Evolutionary conservation across 2,329 filamentous ascomycete genomes (phyloP).

Genomic region (Fusarium robinianum): DNA sequence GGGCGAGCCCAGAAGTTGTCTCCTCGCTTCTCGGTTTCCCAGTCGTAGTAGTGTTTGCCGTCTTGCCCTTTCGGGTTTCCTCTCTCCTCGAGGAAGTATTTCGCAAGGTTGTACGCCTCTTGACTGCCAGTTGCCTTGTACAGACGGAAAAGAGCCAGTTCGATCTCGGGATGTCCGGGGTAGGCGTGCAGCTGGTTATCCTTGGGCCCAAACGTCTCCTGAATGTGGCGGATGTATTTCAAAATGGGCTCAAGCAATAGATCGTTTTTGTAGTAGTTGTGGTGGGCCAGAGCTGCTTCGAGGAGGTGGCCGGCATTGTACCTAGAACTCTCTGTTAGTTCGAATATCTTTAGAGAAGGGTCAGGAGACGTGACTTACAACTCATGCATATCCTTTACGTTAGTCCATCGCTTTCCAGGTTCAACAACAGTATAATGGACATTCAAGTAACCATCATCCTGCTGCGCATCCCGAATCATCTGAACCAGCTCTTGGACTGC

Average conservation of each 20-base stretch:
- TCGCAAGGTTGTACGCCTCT: conserved; percentile 51
- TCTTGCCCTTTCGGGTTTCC: conserved; percentile 44
- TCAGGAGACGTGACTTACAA: conserved; percentile 55
- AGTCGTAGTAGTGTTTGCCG: conserved; percentile 65
- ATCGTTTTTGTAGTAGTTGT: conserved; percentile 55
- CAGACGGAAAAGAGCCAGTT: conserved; percentile 51
- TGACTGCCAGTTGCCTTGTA: conserved; percentile 42
- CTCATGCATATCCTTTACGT: conserved; percentile 65
- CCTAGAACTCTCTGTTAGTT: conserved; percentile 22
- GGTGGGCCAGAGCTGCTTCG: conserved; percentile 62
- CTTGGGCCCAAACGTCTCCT: conserved; percentile 55
- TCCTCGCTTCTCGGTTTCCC: conserved; percentile 55
- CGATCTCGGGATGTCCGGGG: conserved; percentile 55
- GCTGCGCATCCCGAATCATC: conserved; percentile 61
- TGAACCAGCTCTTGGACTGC: conserved; percentile 51
- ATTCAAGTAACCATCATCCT: conserved; percentile 64
- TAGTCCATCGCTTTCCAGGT: conserved; percentile 58
- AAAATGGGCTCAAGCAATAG: conserved; percentile 56
- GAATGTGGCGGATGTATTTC: conserved; percentile 59
- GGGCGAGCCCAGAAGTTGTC: conserved; percentile 52
- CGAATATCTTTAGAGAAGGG: not conserved
- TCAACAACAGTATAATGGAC: conserved; percentile 65
- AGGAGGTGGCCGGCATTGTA: conserved; percentile 67
- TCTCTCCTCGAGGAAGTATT: conserved; percentile 42
- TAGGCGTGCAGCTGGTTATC: conserved; percentile 59